Evolutionary conservation across 495 filamentous ascomycete species (phyloP).

Genomic region (Penicillium crystallinum): DNA sequence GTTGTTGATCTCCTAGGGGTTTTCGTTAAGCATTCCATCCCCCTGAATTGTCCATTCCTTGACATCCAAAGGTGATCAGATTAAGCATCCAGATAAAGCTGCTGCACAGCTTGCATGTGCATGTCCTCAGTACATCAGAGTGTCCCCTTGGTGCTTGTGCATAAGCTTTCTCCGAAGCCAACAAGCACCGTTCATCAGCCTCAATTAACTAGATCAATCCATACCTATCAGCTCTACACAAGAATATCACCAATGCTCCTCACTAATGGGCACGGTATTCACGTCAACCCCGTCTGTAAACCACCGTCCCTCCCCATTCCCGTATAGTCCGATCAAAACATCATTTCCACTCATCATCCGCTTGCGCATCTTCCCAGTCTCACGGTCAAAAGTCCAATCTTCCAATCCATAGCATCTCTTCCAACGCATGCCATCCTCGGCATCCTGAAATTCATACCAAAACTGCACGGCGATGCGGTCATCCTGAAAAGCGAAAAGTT

Average conservation of each 20-base stretch:
- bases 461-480: conserved; percentile 76
- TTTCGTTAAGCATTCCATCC: not conserved
- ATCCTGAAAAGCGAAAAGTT: conserved; percentile 64
- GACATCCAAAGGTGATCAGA: not conserved
- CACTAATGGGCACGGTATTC: conserved; percentile 62
- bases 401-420: conserved; percentile 87
- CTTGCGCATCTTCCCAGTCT: conserved; percentile 76
- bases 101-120: not conserved
- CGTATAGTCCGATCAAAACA: conserved; percentile 54
- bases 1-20: not conserved
- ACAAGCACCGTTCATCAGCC: not conserved
- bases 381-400: conserved; percentile 79
- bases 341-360: conserved; percentile 92
- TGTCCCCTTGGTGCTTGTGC: not conserved
- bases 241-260: conserved; percentile 64
- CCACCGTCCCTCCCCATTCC: conserved; percentile 47
- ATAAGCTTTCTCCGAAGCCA: not conserved
- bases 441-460: conserved; percentile 86
- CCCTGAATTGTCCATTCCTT: not conserved
- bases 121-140: not conserved
- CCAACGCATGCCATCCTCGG: conserved; percentile 63
- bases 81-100: not conserved
- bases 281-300: conserved; percentile 69
- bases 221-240: too few relatives aligned
- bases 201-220: not conserved